Evolutionary conservation across 345 rosid genomes (phyloP).

Genomic region (Hypericum androsaemum): DNA sequence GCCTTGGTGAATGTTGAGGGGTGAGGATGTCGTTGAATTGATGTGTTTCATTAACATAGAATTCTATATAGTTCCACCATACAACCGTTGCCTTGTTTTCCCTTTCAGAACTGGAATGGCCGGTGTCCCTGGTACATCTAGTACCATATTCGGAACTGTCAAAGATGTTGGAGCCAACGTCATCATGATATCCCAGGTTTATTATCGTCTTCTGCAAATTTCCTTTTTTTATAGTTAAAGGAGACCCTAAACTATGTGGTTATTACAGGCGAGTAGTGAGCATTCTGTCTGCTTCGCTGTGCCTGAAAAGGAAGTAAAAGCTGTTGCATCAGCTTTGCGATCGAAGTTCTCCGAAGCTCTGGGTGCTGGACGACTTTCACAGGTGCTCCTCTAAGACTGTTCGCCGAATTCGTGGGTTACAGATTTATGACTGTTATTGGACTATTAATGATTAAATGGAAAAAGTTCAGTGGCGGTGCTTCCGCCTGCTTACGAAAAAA

Average conservation of each 20-base stretch:
- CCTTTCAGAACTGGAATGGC: conserved; percentile 91
- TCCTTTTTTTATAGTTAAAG: conserved; percentile 7
- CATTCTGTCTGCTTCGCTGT: conserved; percentile 99
- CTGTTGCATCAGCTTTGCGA: conserved; percentile 77
- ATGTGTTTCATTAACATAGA: neutral
- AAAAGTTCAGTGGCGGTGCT: no score
- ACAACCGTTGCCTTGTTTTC: conserved; percentile 7
- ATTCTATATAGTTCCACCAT: neutral
- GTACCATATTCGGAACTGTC: conserved; percentile 82
- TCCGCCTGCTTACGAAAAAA: no score
- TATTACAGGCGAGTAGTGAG: conserved; percentile 88
- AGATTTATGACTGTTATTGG: neutral
- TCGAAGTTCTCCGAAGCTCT: conserved; percentile 82
- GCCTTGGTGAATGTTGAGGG: conserved; percentile 98
- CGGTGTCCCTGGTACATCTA: conserved; percentile 98
- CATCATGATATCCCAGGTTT: conserved; percentile 95
- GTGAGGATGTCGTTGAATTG: conserved; percentile 26
- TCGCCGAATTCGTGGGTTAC: neutral
- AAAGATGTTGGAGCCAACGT: conserved; percentile 99
- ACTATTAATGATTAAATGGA: no score
- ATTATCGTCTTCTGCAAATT: conserved; percentile 6
- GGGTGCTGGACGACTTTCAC: conserved; percentile 92
- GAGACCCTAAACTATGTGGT: conserved; percentile 17
- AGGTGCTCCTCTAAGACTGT: conserved; percentile 34
- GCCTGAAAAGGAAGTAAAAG: conserved; percentile 91